phyloP scores from a whole-genome alignment of 2,329 filamentous ascomycete genomes.

The Eurotiales sp. region DNA sequence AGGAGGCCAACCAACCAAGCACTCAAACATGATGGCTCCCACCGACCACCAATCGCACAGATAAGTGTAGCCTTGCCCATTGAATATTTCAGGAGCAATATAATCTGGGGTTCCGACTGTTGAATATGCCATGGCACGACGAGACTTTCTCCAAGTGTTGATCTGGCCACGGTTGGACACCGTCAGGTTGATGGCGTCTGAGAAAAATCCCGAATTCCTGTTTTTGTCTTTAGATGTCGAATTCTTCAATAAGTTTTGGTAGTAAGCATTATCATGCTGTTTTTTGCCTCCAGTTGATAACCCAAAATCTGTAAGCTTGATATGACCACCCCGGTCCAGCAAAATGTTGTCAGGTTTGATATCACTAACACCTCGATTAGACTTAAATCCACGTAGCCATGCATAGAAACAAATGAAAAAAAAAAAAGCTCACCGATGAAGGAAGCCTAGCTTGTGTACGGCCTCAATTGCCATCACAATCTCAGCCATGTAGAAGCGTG shows the following conservation, averaged over 20 bases:
- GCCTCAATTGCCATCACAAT: slow-evolving; percentile 98
- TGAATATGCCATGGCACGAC: slow-evolving; percentile 93
- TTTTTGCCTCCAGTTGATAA: slow-evolving; percentile 97
- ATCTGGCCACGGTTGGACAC: slow-evolving; percentile 97
- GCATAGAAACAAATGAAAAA: neutral
- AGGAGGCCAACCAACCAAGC: slow-evolving; percentile 94
- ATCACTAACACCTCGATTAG: slow-evolving; percentile 57
- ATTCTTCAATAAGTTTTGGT: slow-evolving; percentile 89
- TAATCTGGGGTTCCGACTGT: slow-evolving; percentile 98
- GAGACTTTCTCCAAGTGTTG: slow-evolving; percentile 97
- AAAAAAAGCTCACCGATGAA: slow-evolving; percentile 73
- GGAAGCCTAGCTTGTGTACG: slow-evolving; percentile 95
- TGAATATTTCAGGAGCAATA: slow-evolving; percentile 97
- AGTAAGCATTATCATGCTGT: slow-evolving; percentile 96
- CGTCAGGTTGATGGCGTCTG: slow-evolving; percentile 93
- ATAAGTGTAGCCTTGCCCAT: slow-evolving; percentile 90
- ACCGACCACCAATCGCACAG: slow-evolving; percentile 99
- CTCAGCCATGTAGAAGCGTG: slow-evolving; percentile 97
- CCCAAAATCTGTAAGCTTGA: slow-evolving; percentile 97
- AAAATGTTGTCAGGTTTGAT: slow-evolving; percentile 99
- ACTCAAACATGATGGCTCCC: slow-evolving; percentile 99
- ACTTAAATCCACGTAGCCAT: no score
- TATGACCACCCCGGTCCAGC: slow-evolving; percentile 89
- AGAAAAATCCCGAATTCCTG: slow-evolving; percentile 85
- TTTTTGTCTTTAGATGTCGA: slow-evolving; percentile 68